A percentile compares a stretch with the other conserved stretches of the same genome.
phyloP scores from a whole-genome alignment of 257 asterid species.

The Ocimum tenuiflorum region DNA sequence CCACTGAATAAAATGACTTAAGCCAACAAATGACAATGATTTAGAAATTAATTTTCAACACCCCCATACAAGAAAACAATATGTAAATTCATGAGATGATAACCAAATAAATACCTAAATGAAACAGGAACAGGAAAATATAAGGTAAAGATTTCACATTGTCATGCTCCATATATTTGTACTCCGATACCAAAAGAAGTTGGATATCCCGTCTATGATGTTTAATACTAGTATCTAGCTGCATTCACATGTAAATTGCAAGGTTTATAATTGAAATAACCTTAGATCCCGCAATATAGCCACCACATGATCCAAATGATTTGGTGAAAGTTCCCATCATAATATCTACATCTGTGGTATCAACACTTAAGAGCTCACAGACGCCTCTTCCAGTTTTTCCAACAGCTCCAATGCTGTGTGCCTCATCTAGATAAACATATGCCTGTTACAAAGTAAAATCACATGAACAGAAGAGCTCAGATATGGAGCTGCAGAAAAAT shows the following conservation, averaged over 20 bases:
- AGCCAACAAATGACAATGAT: background rate
- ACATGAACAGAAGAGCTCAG: conserved; percentile 8
- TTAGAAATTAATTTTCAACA: background rate
- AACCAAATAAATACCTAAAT: conserved; percentile 2
- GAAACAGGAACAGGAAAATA: background rate
- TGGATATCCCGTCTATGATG: background rate
- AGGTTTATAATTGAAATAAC: conserved; percentile 33
- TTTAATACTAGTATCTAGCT: conserved; percentile 2
- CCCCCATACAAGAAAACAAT: background rate
- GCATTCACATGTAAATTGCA: conserved; percentile 13
- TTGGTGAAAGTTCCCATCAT: conserved; percentile 99
- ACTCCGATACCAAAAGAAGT: background rate
- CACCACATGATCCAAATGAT: conserved; percentile 99
- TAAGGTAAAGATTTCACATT: conserved; percentile 1
- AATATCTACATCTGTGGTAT: conserved; percentile 86
- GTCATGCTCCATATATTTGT: background rate
- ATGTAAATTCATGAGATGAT: background rate
- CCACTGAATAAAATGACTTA: background rate
- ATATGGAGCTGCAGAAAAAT: background rate
- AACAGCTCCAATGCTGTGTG: conserved; percentile 98
- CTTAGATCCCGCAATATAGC: conserved; percentile 96
- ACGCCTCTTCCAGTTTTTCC: conserved; percentile 98
- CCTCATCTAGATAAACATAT: conserved; percentile 91
- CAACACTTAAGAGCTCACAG: conserved; percentile 95
- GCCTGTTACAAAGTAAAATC: conserved; percentile 42